Evolutionary conservation across 176 grass and related monocot genomes (phyloP), one percentile per base, ranked within the genome.

Genomic region (Musa beccarii): DNA sequence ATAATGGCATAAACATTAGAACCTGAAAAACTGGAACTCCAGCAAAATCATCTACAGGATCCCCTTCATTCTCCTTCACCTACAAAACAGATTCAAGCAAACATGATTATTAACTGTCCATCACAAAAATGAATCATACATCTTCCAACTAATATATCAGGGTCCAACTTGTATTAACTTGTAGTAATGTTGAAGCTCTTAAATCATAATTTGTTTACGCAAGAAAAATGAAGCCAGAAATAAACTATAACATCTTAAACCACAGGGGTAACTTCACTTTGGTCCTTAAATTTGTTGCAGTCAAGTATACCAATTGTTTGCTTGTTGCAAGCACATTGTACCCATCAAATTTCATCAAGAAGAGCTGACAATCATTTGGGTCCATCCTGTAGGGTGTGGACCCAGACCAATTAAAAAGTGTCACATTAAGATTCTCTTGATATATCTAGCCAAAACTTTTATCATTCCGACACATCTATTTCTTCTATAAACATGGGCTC

Each of bases 11-110:
- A 61, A 71, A 57, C 21, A 78, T 80, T 81, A 50, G 76, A 83
- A 97, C 94, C 90, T 97, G 88, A 80, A 97, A 97, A 78, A 93
- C 67, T 29, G 94, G 90, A 70, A 97, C 94, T 61, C 94, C 88
- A 63, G 85, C 67, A 83, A 97, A 93, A 75, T 86, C 86, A 29
- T 83, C 74, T 69, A 79, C 78, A 29, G 52, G 25, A 72, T 67
- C 7, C 8, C 94, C 90, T 64, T 67, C 84, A 28, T 93, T 82
- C 70, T 85, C 75, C 72, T 83, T 85, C 85, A 83, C 77, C 94
- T 97, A 69, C 56, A 77, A 86, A 85, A 70, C 20, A 70, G 15
- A n/a, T 14, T 51, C 16, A 6, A 20, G 1, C 1, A 11, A 70
- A 11, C 34, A 51, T 24, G 63, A 66, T 51, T 70, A 70, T 10